Evolutionary conservation across 306 rosid genomes (phyloP).

Genomic region (Rubus parviflorus): DNA sequence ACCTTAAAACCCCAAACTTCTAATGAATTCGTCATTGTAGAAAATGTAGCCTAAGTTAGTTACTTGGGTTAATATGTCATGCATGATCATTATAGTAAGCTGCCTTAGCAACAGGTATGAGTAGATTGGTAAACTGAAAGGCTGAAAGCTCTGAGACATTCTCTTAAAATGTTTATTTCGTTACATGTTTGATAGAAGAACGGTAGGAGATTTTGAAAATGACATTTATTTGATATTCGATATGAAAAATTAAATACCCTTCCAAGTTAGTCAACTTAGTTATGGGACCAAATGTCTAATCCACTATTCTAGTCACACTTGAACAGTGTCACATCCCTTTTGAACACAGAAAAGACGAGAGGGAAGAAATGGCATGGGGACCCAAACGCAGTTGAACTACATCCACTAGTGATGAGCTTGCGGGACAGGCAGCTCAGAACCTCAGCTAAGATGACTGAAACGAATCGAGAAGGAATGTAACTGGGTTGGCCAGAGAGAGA

Average conservation of each 20-base stretch:
- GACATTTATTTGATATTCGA: not conserved
- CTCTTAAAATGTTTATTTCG: too few relatives aligned
- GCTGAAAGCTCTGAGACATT: too few relatives aligned
- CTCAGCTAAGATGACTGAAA: not conserved
- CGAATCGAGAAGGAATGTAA: conserved; percentile 8
- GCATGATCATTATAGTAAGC: too few relatives aligned
- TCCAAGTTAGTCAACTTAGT: conserved; percentile 4
- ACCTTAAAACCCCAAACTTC: too few relatives aligned
- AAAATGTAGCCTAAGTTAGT: too few relatives aligned
- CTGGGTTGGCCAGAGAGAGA: conserved; percentile 2
- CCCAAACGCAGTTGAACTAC: conserved; percentile 2
- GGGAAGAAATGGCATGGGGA: not conserved
- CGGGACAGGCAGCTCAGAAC: not conserved
- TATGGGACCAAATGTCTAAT: conserved; percentile 11
- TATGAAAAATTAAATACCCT: not conserved
- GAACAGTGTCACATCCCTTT: not conserved
- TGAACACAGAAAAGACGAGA: not conserved
- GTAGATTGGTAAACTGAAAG: too few relatives aligned
- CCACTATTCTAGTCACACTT: conserved; percentile 10
- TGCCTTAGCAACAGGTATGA: too few relatives aligned
- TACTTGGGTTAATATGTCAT: too few relatives aligned
- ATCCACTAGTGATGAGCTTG: not conserved
- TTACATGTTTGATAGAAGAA: too few relatives aligned
- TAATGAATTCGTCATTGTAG: too few relatives aligned
- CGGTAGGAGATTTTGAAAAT: not conserved